A percentile compares a stretch with the other conserved stretches of the same genome.
Conservation (phyloP, 1,284 basidiomycete genomes). For the Pisolithus thermaeus region DNA sequence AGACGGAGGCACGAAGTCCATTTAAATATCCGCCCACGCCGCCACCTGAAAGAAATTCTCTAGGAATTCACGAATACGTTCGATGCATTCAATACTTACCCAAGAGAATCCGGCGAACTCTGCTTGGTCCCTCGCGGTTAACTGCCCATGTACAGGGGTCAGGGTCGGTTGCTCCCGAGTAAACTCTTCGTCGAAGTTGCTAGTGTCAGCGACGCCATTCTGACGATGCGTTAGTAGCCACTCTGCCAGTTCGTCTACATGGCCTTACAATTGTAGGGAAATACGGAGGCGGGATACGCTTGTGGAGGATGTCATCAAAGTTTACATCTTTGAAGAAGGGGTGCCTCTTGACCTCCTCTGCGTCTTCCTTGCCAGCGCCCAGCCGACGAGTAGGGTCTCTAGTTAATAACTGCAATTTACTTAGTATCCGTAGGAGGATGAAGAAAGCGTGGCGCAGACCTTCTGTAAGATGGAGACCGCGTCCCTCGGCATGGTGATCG, state of each 20-base stretch:
- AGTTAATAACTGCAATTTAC: constrained; percentile 69
- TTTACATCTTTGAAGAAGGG: constrained; percentile 98
- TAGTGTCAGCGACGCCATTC: constrained; percentile 77
- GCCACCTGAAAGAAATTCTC: constrained; percentile 44
- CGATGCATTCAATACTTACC: constrained; percentile 35
- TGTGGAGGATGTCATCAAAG: constrained; percentile 94
- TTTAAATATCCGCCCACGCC: constrained; percentile 64
- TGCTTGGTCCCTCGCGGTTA: constrained; percentile 89
- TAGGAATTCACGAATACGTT: not conserved
- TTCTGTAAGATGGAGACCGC: constrained; percentile 95
- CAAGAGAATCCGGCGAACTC: constrained; percentile 97
- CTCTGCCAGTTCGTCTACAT: not conserved
- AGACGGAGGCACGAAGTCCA: constrained; percentile 29
- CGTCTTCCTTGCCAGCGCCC: constrained; percentile 92
- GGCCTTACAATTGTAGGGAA: constrained; percentile 87
- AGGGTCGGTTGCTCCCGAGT: constrained; percentile 95
- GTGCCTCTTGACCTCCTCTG: constrained; percentile 96
- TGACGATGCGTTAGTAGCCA: constrained; percentile 25
- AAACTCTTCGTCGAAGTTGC: constrained; percentile 96
- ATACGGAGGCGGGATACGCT: constrained; percentile 96
- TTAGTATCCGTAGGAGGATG: constrained; percentile 8
- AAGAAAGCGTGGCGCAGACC: constrained; percentile 35
- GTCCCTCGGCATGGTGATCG: constrained; percentile 99
- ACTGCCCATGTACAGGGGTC: constrained; percentile 94
- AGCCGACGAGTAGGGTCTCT: constrained; percentile 90